Conservation (phyloP, 176 grass and related monocot genomes). For the Carex littledalei region DNA sequence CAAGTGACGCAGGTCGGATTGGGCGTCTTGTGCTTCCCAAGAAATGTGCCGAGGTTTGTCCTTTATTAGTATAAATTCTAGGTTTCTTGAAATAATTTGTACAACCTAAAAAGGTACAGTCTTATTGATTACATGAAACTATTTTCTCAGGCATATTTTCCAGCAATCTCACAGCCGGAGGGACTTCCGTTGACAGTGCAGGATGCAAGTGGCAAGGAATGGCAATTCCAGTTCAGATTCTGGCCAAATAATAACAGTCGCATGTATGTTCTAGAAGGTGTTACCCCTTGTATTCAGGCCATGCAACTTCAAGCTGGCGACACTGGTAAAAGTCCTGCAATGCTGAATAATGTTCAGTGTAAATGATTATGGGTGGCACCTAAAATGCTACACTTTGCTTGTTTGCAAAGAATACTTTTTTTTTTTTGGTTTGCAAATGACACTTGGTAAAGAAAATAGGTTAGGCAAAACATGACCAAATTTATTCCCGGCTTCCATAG, state of each 20-base stretch:
- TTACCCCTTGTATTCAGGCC: conserved; percentile 93
- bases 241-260: conserved; percentile 99
- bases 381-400: background rate
- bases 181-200: conserved; percentile 93
- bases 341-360: background rate
- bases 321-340: conserved; percentile 46
- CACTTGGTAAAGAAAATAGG: background rate
- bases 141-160: conserved; percentile 81
- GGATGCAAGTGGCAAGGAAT: conserved; percentile 94
- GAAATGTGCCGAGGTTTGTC: conserved; percentile 93
- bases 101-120: conserved; percentile 6
- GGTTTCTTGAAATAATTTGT: conserved; percentile 17
- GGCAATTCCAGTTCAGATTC: conserved; percentile 96
- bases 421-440: background rate
- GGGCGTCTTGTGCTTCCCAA: conserved; percentile 97
- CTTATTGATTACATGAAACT: background rate
- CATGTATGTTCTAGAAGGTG: conserved; percentile 99
- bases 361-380: background rate
- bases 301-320: conserved; percentile 99
- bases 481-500: background rate
- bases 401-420: background rate
- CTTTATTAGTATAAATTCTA: conserved; percentile 11
- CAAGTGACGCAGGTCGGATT: conserved; percentile 97
- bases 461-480: background rate
- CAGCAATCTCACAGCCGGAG: conserved; percentile 85